Base-by-base conservation (phyloP, 805 yeast genomes). In the Diddensiella santjacobensis region DNA sequence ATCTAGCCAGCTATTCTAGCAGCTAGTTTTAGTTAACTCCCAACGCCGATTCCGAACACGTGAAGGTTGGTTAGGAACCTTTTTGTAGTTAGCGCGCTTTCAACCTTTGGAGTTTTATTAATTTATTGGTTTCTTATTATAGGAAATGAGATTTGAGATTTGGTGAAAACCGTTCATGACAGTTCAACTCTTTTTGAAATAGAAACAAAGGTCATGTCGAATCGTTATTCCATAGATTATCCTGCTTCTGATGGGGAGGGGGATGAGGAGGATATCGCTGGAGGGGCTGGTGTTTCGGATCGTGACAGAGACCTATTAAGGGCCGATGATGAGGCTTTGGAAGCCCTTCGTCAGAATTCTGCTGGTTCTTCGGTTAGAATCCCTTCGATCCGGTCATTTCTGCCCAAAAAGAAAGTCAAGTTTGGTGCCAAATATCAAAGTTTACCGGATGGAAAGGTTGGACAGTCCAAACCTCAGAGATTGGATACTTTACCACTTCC, bases 181-280 rank as follows among this genome's bases (percentile, higher is more conserved):
- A n/a, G n/a, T n/a, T n/a, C n/a, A n/a, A n/a, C n/a, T n/a, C n/a
- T n/a, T n/a, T n/a, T n/a, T n/a, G n/a, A n/a, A n/a, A n/a, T n/a
- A n/a, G n/a, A n/a, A 26, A 26, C 13, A 26, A 8, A 35, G 38
- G 15, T 8, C 24, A 47, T 48, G 51, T 17, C 48, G 23, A 43
- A 30, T 20, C 36, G 51, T 13, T 48, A 42, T 30, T 48, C 51
- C n/a, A 48, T 48, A 11, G 51, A 48, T 30, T 23, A 47, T 20
- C 47, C 50, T 13, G 43, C 19, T n/a, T 42, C 50, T 22, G 50
- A 47, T 15, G 39, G n/a, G 22, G 50, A 42, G 18, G 51, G 41
- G 22, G 56, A 55, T 13, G 58, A 49, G 39, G 52, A 30, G n/a
- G 56, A 52, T 36, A 44, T 54, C 26, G 50, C 54, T 15, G 57